Percentiles rank a stretch among this genome's conserved stretches.
phyloP scores from a whole-genome alignment of 176 grass and related monocot species.

The Aegilops umbellulata region DNA sequence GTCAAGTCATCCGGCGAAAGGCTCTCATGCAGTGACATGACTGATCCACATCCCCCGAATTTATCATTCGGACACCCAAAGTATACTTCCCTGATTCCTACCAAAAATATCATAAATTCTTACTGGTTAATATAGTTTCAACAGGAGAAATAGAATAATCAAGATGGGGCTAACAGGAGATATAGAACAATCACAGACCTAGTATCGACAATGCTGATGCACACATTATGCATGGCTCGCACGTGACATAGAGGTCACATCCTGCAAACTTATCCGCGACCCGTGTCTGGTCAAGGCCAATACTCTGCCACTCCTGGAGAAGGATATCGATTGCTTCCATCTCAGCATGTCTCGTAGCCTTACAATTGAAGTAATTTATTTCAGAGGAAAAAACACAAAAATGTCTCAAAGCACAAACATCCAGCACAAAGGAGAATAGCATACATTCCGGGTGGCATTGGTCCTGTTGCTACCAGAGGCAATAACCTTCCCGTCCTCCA shows the following conservation, averaged over 20 bases:
- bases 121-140: neutral
- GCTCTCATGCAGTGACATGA: constrained; percentile 72
- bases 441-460: constrained; percentile 76
- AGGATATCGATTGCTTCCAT: constrained; percentile 89
- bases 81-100: constrained; percentile 82
- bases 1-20: constrained; percentile 36
- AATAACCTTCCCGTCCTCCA: constrained; percentile 75
- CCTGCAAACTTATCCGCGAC: constrained; percentile 69
- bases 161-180: neutral
- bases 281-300: constrained; percentile 53
- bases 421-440: neutral
- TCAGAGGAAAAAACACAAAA: neutral
- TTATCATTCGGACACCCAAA: constrained; percentile 91
- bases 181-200: constrained; percentile 41
- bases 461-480: constrained; percentile 78
- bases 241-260: constrained; percentile 85
- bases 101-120: constrained; percentile 5
- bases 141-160: neutral
- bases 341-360: constrained; percentile 98
- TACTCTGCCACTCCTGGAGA: constrained; percentile 77
- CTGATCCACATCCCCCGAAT: constrained; percentile 92
- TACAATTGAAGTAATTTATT: neutral
- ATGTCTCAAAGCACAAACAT: neutral
- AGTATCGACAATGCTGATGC: constrained; percentile 78
- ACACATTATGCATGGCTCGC: constrained; percentile 96